Base-by-base conservation (phyloP, 2,329 filamentous ascomycete genomes). In the Ilyonectria robusta region DNA sequence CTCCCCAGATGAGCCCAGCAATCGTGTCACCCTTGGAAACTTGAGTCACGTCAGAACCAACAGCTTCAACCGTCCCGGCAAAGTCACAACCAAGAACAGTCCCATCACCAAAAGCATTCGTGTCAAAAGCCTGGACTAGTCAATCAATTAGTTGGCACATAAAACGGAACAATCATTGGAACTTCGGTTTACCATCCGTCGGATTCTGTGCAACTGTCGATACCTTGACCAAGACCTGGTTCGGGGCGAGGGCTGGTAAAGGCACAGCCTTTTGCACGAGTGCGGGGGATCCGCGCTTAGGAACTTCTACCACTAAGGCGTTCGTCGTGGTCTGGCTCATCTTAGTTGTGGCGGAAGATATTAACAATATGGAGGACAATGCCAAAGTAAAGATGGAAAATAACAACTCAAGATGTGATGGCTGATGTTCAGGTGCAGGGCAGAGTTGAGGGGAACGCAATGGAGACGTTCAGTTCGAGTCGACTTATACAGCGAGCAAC, bases 41-140 rank as follows among this genome's bases (percentile, higher is more conserved):
- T 9, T 67, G 69, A 2, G 60, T 71, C 5, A 73, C 74, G 9
- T 55, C 33, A 19, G 67, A 23, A 0, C 81, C 83, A 0, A 81
- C 51, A 29, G 71, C 62, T 26, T 78, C 77, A 3, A 83, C 81
- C 4, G 59, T 73, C 6, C 82, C 81, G 4, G 74, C 72, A 65
- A 82, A 83, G 56, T 83, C 81, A 6, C 73, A 77, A 26, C 81
- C 81, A 2, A 82, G 70, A 21, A 83, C 76, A 15, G 77, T 71
- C 3, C 76, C 80, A 8, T 81, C 76, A 4, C 79, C 81, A 44
- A 83, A 83, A 2, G 75, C 76, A 42, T 82, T 79, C 2, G 47
- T 6, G 56, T 82, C 80, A 47, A 82, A 77, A 3, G 74, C 71
- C 71, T 78, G 73, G 4, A 81, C 80, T 79, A 6, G 2, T 8